phyloP scores from a whole-genome alignment of 2,329 filamentous ascomycete genomes.

The Rasamsonia emersonii region DNA sequence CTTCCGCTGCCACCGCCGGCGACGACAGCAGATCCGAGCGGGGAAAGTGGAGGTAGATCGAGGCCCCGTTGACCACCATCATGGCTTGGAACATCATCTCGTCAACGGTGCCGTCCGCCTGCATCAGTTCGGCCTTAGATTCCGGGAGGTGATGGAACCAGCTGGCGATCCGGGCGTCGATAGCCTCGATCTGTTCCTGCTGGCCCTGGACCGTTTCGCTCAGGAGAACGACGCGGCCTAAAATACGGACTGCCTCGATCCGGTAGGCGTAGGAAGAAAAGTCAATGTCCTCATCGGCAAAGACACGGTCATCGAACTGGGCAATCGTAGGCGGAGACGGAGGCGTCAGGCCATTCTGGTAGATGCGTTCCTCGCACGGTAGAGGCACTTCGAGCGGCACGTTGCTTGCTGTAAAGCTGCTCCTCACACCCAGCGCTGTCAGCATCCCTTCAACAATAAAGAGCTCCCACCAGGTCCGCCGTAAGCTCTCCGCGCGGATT shows the following conservation, averaged over 20 bases:
- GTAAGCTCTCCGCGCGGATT: constrained; percentile 71
- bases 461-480: constrained; percentile 84
- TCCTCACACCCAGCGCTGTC: constrained; percentile 52
- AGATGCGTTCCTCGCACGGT: constrained; percentile 73
- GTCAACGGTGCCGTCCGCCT: constrained; percentile 63
- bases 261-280: constrained; percentile 84
- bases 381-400: constrained; percentile 60
- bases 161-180: constrained; percentile 53
- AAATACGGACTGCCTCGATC: constrained; percentile 69
- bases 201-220: constrained; percentile 30
- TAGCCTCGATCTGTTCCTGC: constrained; percentile 51
- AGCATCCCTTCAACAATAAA: constrained; percentile 79
- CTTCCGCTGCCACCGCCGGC: constrained; percentile 40
- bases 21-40: constrained; percentile 61
- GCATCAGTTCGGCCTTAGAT: constrained; percentile 61
- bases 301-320: constrained; percentile 70
- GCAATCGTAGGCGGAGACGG: constrained; percentile 54
- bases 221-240: constrained; percentile 61
- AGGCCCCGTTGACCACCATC: constrained; percentile 58
- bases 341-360: constrained; percentile 44
- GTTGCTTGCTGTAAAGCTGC: constrained; percentile 57
- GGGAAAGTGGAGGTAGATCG: constrained; percentile 71
- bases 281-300: constrained; percentile 54
- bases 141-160: constrained; percentile 73
- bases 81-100: constrained; percentile 89